These are phyloP conservation scores for Lentinula guzmanii DNA, from an alignment of 768 basidiomycete genomes.

Conservation along the genomic window DNA sequence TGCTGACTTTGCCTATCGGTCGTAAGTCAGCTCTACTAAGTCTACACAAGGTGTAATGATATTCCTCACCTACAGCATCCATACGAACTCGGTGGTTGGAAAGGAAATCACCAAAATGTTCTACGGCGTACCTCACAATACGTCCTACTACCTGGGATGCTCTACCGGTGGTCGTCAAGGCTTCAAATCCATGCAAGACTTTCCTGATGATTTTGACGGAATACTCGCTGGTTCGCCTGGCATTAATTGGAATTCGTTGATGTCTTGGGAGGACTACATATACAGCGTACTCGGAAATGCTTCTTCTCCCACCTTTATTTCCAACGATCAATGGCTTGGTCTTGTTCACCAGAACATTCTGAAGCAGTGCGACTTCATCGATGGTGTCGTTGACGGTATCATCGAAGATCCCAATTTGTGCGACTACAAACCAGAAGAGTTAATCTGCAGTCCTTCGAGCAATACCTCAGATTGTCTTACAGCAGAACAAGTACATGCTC, in stretches of 20 bases:
- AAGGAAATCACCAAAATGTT: slow-evolving; percentile 13
- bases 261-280: not conserved
- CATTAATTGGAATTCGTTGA: not conserved
- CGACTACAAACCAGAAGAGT: slow-evolving; percentile 12
- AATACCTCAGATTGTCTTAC: slow-evolving; percentile 9
- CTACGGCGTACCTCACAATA: slow-evolving; percentile 11
- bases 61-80: slow-evolving; percentile 4
- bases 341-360: slow-evolving; percentile 13
- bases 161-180: slow-evolving; percentile 18
- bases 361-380: slow-evolving; percentile 16
- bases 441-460: slow-evolving; percentile 7
- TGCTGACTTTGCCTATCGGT: slow-evolving; percentile 13
- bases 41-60: not conserved
- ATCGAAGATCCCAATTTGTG: slow-evolving; percentile 14
- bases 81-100: slow-evolving; percentile 11
- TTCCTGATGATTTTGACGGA: slow-evolving; percentile 19
- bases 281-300: not conserved
- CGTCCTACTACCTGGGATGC: slow-evolving; percentile 18
- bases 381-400: slow-evolving; percentile 14
- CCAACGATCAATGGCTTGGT: slow-evolving; percentile 8
- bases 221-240: slow-evolving; percentile 17
- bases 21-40: not conserved
- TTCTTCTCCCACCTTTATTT: slow-evolving; percentile 9
- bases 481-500: slow-evolving; percentile 9
- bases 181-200: slow-evolving; percentile 13